Percentiles rank a stretch among this genome's conserved stretches.
Evolutionary conservation across 306 rosid species (phyloP).

Genomic region (Pueraria montana): DNA sequence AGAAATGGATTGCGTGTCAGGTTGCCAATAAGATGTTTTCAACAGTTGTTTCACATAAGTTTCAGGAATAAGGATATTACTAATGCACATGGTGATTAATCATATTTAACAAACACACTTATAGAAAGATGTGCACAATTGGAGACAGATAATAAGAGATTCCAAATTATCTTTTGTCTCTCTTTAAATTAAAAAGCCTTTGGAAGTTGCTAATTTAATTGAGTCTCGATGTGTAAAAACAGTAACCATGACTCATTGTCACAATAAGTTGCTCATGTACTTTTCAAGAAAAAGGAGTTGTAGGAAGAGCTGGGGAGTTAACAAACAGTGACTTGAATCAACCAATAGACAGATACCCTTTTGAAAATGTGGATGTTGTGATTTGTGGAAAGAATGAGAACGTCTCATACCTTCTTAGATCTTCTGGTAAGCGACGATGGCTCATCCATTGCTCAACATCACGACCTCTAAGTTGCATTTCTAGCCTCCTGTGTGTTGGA

Average conservation of each 20-base stretch:
- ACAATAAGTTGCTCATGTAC: conserved; percentile 5
- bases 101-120: too few species aligned
- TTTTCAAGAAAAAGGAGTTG: not conserved
- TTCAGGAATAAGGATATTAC: too few species aligned
- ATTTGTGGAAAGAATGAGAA: conserved; percentile 21
- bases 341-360: not conserved
- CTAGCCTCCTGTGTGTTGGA: conserved; percentile 64
- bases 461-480: conserved; percentile 86
- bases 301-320: not conserved
- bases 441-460: conserved; percentile 98
- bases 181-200: not conserved
- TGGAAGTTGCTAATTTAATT: not conserved
- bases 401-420: conserved; percentile 57
- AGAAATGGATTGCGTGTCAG: not conserved
- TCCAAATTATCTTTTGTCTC: not conserved
- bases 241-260: not conserved
- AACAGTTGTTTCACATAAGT: not conserved
- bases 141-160: not conserved
- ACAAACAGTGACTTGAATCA: not conserved
- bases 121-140: too few species aligned
- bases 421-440: conserved; percentile 81
- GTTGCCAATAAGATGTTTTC: not conserved
- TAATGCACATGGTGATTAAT: not conserved
- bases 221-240: not conserved
- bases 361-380: not conserved